Conservation (phyloP, 495 filamentous ascomycete genomes). For the Daldinia grandis region DNA sequence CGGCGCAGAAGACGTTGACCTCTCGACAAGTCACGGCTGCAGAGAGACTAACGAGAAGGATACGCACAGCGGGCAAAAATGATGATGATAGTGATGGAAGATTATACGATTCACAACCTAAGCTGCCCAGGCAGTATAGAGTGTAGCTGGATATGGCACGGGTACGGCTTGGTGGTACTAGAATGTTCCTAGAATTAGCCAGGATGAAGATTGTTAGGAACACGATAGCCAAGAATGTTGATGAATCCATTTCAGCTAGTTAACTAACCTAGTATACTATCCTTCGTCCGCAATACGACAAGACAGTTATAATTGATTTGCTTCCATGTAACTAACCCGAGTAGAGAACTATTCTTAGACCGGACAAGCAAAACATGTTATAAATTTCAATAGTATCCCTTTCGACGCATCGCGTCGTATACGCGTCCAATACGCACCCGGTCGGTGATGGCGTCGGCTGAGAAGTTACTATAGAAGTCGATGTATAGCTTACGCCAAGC, state of each 20-base stretch:
- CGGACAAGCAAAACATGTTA: neutral
- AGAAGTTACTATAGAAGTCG: neutral
- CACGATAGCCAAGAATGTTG: neutral
- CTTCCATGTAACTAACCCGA: neutral
- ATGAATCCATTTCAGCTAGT: neutral
- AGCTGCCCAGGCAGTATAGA: neutral
- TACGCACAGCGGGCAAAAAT: neutral
- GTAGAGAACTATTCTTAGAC: neutral
- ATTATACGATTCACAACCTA: neutral
- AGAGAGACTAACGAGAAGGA: neutral
- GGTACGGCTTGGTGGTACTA: neutral
- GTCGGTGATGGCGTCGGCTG: neutral
- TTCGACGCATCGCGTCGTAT: neutral
- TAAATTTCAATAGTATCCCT: neutral
- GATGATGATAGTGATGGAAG: neutral
- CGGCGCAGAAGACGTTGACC: slow-evolving; percentile 45
- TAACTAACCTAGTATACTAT: neutral
- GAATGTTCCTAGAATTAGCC: neutral
- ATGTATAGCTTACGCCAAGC: neutral
- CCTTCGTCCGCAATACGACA: neutral
- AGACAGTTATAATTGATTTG: neutral
- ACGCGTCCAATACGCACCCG: neutral
- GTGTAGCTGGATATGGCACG: neutral
- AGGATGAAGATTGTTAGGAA: neutral
- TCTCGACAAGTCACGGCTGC: slow-evolving; percentile 13